Base-by-base conservation (phyloP, 257 asterid species). In the Lavandula angustifolia region DNA sequence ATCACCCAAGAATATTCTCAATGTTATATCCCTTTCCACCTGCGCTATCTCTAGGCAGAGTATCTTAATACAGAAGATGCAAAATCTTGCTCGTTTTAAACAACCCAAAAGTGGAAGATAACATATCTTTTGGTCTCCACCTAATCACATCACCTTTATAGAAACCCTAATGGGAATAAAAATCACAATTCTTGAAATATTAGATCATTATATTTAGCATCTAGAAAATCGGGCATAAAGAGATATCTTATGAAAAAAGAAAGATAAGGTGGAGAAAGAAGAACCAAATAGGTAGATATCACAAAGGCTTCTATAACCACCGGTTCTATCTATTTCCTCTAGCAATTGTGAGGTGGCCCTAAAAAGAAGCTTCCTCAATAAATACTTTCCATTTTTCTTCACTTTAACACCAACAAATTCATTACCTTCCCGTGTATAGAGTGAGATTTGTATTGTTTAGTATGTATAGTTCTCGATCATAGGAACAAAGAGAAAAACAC, bases 381-480 rank as follows among this genome's bases (percentile, higher is more conserved):
- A 81, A 85, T 81, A 79, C 78, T 82, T 76, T 68, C 53, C 61
- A 71, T 22, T 69, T 44, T 49, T 54, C 66, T 74, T 77, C 78
- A 89, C 88, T 83, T 79, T 65, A 73, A 78, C 81, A 77, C 31
- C 84, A 81, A 60, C 74, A 63, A 63, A 38, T 18, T 70, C 85
- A 76, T 53, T 68, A 66, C 71, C 68, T 70, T 61, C 84, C 73
- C 82, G 73, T 79, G 82, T 34, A 65, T 29, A 22, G 27, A 22
- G 27, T 22, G 27, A 22, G 27, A 22, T 22, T 22, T 22, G 27
- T 22, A 22, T 22, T 22, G 27, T 22, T 22, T 22, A n/a, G n/a
- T n/a, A 0, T 22, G 27, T 22, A 22, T 22, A 2, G 1, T 22
- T 22, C 27, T 22, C 27, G 27, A 22, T 22, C 27, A 22, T 22